A percentile compares a stretch with the other conserved stretches of the same genome.
Evolutionary conservation across 345 rosid species (phyloP).

Genomic region (Balakata baccata): DNA sequence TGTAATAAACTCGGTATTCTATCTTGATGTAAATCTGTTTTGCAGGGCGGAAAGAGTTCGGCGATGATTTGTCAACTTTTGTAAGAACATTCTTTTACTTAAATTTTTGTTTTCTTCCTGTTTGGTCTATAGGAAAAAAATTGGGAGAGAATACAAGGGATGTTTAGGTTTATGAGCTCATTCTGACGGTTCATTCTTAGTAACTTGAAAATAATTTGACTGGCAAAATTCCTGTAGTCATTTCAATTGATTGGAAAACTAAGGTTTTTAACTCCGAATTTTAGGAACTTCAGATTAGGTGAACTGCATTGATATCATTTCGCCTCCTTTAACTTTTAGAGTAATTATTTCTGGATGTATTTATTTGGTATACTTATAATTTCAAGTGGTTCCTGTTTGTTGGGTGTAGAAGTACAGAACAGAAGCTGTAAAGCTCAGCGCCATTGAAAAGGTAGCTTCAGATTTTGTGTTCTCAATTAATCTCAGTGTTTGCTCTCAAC

Average conservation of each 20-base stretch:
- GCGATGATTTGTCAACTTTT: constrained; percentile 52
- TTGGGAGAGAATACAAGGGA: not conserved
- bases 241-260: not conserved
- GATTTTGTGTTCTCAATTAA: not conserved
- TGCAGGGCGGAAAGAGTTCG: constrained; percentile 61
- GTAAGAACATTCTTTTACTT: constrained; percentile 43
- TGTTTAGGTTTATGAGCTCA: not conserved
- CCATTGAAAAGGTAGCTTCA: constrained; percentile 55
- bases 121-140: constrained; percentile 7
- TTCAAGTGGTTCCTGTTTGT: constrained; percentile 15
- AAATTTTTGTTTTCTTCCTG: constrained; percentile 11
- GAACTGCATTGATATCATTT: not conserved
- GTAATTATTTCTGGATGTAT: constrained; percentile 2
- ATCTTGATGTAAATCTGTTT: constrained; percentile 22
- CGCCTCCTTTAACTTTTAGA: not conserved
- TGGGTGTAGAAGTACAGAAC: constrained; percentile 57
- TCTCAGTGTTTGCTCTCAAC: not conserved
- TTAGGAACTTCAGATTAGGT: not conserved
- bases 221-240: not conserved
- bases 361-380: constrained; percentile 5
- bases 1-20: constrained; percentile 5
- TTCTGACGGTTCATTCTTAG: not conserved
- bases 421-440: constrained; percentile 45
- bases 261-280: not conserved
- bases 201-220: not conserved